phyloP scores from a whole-genome alignment of 768 basidiomycete species.

The Hypholoma sublateritium region DNA sequence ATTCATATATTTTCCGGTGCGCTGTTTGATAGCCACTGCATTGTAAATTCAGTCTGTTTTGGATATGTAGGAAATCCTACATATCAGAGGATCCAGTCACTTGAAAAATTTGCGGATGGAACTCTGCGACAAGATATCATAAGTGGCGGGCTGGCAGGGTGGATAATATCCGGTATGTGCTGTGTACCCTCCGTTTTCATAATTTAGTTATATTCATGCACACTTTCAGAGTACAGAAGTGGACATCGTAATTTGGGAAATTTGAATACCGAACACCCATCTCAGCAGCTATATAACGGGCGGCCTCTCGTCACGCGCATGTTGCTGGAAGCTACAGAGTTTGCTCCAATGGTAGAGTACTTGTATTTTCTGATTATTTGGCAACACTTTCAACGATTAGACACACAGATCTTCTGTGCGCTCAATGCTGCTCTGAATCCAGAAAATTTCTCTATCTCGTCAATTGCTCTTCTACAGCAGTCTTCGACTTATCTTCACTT shows the following conservation, averaged over 20 bases:
- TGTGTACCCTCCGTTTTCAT: constrained; percentile 22
- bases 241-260: not conserved
- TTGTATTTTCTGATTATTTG: too few species aligned
- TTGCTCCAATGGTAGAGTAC: constrained; percentile 28
- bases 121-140: constrained; percentile 36
- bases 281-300: not conserved
- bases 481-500: constrained; percentile 24
- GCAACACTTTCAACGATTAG: not conserved
- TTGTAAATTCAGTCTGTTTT: constrained; percentile 20
- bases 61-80: constrained; percentile 26
- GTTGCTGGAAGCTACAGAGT: constrained; percentile 11
- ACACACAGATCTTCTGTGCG: constrained; percentile 35
- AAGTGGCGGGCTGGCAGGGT: constrained; percentile 28
- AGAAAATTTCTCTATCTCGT: constrained; percentile 4
- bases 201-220: constrained; percentile 19
- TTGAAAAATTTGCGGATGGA: constrained; percentile 25
- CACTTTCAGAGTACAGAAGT: not conserved
- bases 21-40: not conserved
- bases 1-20: not conserved
- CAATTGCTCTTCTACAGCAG: not conserved
- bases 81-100: constrained; percentile 29
- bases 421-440: constrained; percentile 29
- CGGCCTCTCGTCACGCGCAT: not conserved
- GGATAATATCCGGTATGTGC: constrained; percentile 28
- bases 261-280: not conserved